These are phyloP conservation scores for Salix dunnii DNA, from an alignment of 345 rosid species.

Conservation along the genomic window DNA sequence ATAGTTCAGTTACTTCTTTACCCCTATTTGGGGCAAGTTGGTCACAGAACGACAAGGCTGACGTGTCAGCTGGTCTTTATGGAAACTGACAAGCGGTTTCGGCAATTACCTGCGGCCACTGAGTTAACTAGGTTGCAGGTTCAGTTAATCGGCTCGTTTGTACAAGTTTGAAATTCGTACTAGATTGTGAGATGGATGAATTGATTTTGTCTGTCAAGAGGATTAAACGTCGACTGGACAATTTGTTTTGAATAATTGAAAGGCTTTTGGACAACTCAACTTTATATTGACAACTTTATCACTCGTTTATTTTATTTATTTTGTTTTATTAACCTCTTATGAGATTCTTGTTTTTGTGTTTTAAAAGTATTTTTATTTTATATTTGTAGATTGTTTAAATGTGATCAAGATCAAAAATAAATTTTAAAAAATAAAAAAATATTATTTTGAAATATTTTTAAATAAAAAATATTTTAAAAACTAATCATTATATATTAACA, in stretches of 20 bases:
- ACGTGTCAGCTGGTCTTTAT: not conserved
- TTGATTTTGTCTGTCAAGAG: not conserved
- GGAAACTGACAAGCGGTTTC: conserved; percentile 20
- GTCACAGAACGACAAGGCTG: conserved; percentile 18
- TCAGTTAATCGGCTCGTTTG: not conserved
- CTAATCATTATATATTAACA: too few relatives aligned
- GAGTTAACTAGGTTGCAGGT: conserved; percentile 10
- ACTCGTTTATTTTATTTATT: not conserved
- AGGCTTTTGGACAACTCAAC: not conserved
- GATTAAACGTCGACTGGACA: not conserved
- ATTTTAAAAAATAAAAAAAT: too few relatives aligned
- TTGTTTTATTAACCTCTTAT: not conserved
- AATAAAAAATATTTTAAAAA: too few relatives aligned
- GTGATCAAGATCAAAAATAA: too few relatives aligned
- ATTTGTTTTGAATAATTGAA: not conserved
- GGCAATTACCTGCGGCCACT: conserved; percentile 9
- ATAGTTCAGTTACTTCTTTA: not conserved
- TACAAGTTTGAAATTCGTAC: not conserved
- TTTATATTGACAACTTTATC: not conserved
- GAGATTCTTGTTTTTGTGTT: not conserved
- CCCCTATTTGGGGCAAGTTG: not conserved
- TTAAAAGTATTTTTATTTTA: too few relatives aligned
- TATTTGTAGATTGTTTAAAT: too few relatives aligned
- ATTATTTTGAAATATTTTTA: too few relatives aligned
- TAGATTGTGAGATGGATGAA: not conserved